phyloP scores from a whole-genome alignment of 1,139 yeast genomes.

The Zygosaccharomyces pseudobailii region DNA sequence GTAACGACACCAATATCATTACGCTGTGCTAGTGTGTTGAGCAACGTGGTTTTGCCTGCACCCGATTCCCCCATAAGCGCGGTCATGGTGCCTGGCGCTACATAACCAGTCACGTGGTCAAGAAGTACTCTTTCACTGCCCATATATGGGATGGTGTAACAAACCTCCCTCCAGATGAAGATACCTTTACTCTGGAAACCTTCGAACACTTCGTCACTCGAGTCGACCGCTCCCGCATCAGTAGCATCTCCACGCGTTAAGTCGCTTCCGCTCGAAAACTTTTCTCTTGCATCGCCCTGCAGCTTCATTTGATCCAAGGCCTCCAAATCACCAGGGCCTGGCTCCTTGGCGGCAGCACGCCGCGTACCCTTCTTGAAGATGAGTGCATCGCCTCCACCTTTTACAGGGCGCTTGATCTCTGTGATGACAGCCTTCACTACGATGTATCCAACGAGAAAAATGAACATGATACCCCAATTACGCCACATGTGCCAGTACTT shows the following conservation, averaged over 20 bases:
- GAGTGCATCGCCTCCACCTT: slow-evolving; percentile 41
- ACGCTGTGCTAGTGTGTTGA: slow-evolving; percentile 49
- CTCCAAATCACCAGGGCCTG: not conserved
- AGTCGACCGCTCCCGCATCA: slow-evolving; percentile 11
- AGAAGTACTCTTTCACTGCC: slow-evolving; percentile 38
- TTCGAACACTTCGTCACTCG: slow-evolving; percentile 39
- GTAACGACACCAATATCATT: slow-evolving; percentile 47
- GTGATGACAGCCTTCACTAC: slow-evolving; percentile 36
- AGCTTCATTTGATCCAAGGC: not conserved
- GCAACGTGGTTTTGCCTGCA: slow-evolving; percentile 57
- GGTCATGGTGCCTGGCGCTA: slow-evolving; percentile 46
- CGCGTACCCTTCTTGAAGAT: slow-evolving; percentile 35
- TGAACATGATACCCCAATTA: slow-evolving; percentile 40
- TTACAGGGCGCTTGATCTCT: slow-evolving; percentile 39
- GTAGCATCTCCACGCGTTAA: not conserved
- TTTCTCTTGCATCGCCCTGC: not conserved
- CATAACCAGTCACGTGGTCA: slow-evolving; percentile 47
- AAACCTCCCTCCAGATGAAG: slow-evolving; percentile 44
- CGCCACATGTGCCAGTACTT: slow-evolving; percentile 41
- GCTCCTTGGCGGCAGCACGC: slow-evolving; percentile 1
- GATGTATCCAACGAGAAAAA: slow-evolving; percentile 34
- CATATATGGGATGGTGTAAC: slow-evolving; percentile 36
- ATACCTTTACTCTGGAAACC: slow-evolving; percentile 39
- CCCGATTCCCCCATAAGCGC: slow-evolving; percentile 61
- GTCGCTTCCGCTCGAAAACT: slow-evolving; percentile 1